phyloP scores from a whole-genome alignment of 805 yeast genomes.

The Zygosaccharomyces bailii region DNA sequence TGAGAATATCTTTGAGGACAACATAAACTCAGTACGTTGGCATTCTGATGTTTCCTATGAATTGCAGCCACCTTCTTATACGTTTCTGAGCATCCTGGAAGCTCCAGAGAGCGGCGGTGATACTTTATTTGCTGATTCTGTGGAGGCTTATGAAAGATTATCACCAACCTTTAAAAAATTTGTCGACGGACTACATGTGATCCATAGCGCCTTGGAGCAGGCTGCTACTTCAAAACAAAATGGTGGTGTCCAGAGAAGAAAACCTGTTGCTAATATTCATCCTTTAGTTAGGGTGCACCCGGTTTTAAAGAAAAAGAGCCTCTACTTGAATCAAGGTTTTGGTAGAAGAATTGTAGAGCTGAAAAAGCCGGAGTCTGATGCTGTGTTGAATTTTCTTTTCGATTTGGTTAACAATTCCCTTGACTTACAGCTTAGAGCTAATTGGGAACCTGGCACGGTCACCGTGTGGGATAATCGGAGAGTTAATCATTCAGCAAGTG shows the following conservation, averaged over 20 bases:
- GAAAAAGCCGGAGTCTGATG: constrained; percentile 67
- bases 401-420: constrained; percentile 49
- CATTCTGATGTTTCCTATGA: constrained; percentile 77
- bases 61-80: constrained; percentile 66
- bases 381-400: constrained; percentile 54
- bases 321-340: constrained; percentile 58
- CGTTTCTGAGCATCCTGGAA: constrained; percentile 62
- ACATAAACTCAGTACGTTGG: constrained; percentile 41
- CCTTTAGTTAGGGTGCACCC: constrained; percentile 74
- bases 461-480: constrained; percentile 80
- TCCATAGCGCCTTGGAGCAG: constrained; percentile 70
- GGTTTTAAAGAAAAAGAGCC: constrained; percentile 58
- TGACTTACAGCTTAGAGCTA: constrained; percentile 68
- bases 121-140: constrained; percentile 69
- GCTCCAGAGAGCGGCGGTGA: constrained; percentile 69
- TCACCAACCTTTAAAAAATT: constrained; percentile 62
- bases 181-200: constrained; percentile 58
- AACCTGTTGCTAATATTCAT: constrained; percentile 55
- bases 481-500: constrained; percentile 62
- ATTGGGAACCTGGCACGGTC: constrained; percentile 67
- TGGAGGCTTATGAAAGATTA: constrained; percentile 67
- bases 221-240: constrained; percentile 50
- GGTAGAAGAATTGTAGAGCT: constrained; percentile 66
- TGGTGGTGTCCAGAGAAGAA: constrained; percentile 67
- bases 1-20: constrained; percentile 28